Conservation (phyloP, 1,284 basidiomycete species). For the Microbotryum scabiosae region DNA sequence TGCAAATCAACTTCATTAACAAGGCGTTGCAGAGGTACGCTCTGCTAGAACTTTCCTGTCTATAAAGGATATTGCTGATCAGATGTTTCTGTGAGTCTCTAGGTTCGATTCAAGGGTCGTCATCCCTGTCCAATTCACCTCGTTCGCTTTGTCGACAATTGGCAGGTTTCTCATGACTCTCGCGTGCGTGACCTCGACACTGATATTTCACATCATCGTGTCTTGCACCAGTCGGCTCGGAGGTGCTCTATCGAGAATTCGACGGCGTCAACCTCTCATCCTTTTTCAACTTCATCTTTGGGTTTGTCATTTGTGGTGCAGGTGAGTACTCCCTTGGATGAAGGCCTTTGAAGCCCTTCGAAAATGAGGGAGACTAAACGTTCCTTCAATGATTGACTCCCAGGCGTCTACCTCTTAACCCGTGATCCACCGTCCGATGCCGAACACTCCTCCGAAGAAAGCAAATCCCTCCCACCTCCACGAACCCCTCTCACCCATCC, state of each 20-base stretch:
- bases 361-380: neutral
- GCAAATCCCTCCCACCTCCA: no score
- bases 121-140: constrained; percentile 88
- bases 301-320: constrained; percentile 37
- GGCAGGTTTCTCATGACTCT: neutral
- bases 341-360: no score
- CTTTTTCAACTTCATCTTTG: constrained; percentile 39
- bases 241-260: constrained; percentile 90
- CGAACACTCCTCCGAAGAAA: no score
- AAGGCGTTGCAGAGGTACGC: constrained; percentile 40
- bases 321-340: neutral
- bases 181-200: neutral
- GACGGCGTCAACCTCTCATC: constrained; percentile 42
- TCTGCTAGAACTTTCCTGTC: constrained; percentile 20
- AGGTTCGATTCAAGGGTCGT: constrained; percentile 82
- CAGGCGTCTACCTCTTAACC: constrained; percentile 25
- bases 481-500: neutral
- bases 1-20: constrained; percentile 88
- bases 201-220: neutral
- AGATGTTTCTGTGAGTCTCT: constrained; percentile 47
- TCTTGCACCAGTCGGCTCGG: constrained; percentile 56
- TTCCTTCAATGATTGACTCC: neutral
- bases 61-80: constrained; percentile 1
- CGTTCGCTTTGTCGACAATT: constrained; percentile 70
- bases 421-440: neutral